Evolutionary conservation across 1,284 basidiomycete species (phyloP), one percentile per base, ranked within the genome.

Genomic region (Lentinula novae-zelandiae): DNA sequence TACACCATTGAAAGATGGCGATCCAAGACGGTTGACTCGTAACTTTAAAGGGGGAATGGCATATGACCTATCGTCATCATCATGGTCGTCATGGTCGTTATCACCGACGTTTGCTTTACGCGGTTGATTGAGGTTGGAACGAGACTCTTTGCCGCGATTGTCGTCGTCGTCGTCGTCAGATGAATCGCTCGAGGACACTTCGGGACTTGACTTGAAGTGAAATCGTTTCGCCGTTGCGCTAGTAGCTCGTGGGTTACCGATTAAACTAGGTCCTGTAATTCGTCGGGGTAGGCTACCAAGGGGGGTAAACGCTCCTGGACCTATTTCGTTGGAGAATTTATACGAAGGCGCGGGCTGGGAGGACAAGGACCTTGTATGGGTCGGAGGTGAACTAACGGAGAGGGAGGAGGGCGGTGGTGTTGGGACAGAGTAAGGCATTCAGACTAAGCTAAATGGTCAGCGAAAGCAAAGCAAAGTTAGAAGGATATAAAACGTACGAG

Each of bases 211-310:
- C 15, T 31, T 27, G 27, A 59, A 38, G 20, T 60, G 53, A 27
- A 62, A 62, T 8, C 60, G 40, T 42, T 62, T 58, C 12, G 57
- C 52, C 3, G 46, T 59, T n/a, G 53, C 46, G 13, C 38, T 55
- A 1, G 66, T 34, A 44, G 66, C 74, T 66, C 63, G 74, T 73
- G 67, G 80, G 78, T 58, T 74, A 69, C 38, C 73, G 71, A 62
- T 69, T 63, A 60, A 65, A 66, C 60, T 39, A 33, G 57, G 34
- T 4, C 46, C 2, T 39, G 59, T 49, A 0, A 60, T 54, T 1
- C 79, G 72, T n/a, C 78, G 76, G 34, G 86, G 85, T 56, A 86
- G 78, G 48, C 70, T 64, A 17, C 78, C 75, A 55, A 87, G 75
- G 12, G 82, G 74, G 22, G 74, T 74, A 64, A 86, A 85, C 13